These are phyloP conservation scores for Geosmithia putterillii DNA, from an alignment of 2,329 filamentous ascomycete species.

Conservation along the genomic window DNA sequence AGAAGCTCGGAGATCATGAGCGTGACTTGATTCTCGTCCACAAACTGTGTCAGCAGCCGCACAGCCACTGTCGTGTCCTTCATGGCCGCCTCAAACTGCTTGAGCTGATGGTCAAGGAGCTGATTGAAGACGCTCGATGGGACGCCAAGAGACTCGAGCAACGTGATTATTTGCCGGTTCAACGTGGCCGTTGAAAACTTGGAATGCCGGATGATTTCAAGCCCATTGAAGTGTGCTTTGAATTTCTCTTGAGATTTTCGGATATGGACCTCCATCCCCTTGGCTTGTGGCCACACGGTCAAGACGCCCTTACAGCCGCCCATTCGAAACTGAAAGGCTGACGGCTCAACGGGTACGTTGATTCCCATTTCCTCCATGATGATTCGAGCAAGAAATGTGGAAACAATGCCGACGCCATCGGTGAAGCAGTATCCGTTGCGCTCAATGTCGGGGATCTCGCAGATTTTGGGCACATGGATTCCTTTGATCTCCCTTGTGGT, in stretches of 20 bases:
- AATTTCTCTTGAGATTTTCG: constrained; percentile 87
- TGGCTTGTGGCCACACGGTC: constrained; percentile 57
- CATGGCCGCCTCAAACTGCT: constrained; percentile 59
- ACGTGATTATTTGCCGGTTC: constrained; percentile 80
- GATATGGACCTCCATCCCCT: constrained; percentile 59
- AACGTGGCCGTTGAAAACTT: constrained; percentile 65
- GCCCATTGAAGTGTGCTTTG: constrained; percentile 49
- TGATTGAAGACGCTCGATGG: constrained; percentile 50
- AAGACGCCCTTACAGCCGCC: constrained; percentile 89
- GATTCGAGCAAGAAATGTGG: constrained; percentile 59
- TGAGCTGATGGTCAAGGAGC: constrained; percentile 57
- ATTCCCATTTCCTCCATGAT: constrained; percentile 59
- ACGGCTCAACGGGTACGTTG: constrained; percentile 48
- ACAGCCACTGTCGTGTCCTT: constrained; percentile 50
- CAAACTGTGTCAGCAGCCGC: constrained; percentile 55
- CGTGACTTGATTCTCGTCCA: constrained; percentile 79
- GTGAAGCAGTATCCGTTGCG: constrained; percentile 64
- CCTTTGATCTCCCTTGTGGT: constrained; percentile 68
- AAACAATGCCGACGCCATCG: constrained; percentile 92
- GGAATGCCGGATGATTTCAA: constrained; percentile 81
- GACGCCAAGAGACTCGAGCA: constrained; percentile 72
- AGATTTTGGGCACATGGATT: constrained; percentile 44
- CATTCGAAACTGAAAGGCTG: constrained; percentile 82
- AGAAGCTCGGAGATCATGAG: constrained; percentile 66
- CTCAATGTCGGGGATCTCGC: constrained; percentile 58